These are phyloP conservation scores for Plenodomus biglobosus DNA, from an alignment of 2,329 filamentous ascomycete species.

Conservation along the genomic window DNA sequence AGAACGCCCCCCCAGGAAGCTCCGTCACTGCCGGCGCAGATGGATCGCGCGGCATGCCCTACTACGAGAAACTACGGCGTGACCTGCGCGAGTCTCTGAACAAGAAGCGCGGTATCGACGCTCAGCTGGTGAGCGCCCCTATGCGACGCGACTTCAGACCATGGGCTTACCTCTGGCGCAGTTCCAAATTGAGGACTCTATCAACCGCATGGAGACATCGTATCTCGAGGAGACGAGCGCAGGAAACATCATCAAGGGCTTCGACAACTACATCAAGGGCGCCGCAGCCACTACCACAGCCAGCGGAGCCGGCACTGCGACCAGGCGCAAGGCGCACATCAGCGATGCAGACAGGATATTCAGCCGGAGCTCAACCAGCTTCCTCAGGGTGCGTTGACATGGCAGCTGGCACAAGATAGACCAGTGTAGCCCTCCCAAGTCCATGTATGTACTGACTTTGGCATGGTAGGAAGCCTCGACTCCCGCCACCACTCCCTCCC, in stretches of 20 bases:
- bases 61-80: constrained; percentile 71
- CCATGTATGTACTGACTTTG: constrained; percentile 17
- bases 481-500: constrained; percentile 45
- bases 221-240: constrained; percentile 84
- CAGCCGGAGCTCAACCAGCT: constrained; percentile 47
- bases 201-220: constrained; percentile 77
- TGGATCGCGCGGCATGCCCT: constrained; percentile 58
- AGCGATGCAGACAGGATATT: constrained; percentile 75
- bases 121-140: constrained; percentile 54
- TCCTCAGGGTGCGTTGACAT: constrained; percentile 36
- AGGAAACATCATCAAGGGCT: constrained; percentile 96
- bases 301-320: constrained; percentile 41
- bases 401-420: background rate
- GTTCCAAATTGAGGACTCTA: constrained; percentile 73
- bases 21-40: constrained; percentile 45
- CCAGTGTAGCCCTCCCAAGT: too few species aligned
- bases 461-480: constrained; percentile 42
- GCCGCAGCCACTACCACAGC: constrained; percentile 60
- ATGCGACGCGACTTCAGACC: constrained; percentile 3
- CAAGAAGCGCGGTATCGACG: constrained; percentile 65
- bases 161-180: constrained; percentile 36
- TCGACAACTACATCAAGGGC: constrained; percentile 98
- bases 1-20: constrained; percentile 49
- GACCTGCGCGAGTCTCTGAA: constrained; percentile 68
- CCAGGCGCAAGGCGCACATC: constrained; percentile 64